Evolutionary conservation across 2,329 filamentous ascomycete genomes (phyloP).

Genomic region (Rhexocercosporidium sp.): DNA sequence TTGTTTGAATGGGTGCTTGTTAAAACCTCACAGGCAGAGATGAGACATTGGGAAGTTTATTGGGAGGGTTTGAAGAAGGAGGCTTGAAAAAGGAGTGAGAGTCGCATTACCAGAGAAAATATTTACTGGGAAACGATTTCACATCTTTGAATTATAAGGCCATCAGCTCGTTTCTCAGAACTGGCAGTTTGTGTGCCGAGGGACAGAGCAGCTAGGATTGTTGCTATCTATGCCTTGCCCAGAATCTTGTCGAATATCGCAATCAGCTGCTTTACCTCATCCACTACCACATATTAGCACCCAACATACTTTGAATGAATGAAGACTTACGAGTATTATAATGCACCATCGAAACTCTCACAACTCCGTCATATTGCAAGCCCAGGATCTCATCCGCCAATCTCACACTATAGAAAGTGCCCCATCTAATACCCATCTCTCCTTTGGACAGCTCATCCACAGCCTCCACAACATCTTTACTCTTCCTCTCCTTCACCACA

Average conservation of each 20-base stretch:
- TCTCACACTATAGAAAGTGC: slow-evolving; percentile 71
- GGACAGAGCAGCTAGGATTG: too few relatives aligned
- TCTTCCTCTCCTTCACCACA: slow-evolving; percentile 59
- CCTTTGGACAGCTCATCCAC: slow-evolving; percentile 60
- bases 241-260: slow-evolving; percentile 57
- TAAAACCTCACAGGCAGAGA: neutral
- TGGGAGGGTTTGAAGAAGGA: neutral
- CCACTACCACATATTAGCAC: slow-evolving; percentile 46
- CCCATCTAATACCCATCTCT: slow-evolving; percentile 68
- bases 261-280: slow-evolving; percentile 60
- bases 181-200: neutral
- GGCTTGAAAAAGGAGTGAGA: neutral
- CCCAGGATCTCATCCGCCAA: slow-evolving; percentile 63
- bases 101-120: too few relatives aligned
- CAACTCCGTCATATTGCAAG: slow-evolving; percentile 64
- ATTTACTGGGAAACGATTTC: neutral
- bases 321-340: slow-evolving; percentile 69
- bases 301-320: neutral
- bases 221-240: slow-evolving; percentile 32
- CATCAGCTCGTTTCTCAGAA: too few relatives aligned
- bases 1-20: neutral
- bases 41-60: neutral
- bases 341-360: slow-evolving; percentile 74
- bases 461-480: slow-evolving; percentile 62
- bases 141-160: too few relatives aligned